A percentile compares a stretch with the other conserved stretches of the same genome.
These are phyloP conservation scores for Talaromyces islandicus DNA, from an alignment of 2,329 filamentous ascomycete genomes.

Conservation along the genomic window DNA sequence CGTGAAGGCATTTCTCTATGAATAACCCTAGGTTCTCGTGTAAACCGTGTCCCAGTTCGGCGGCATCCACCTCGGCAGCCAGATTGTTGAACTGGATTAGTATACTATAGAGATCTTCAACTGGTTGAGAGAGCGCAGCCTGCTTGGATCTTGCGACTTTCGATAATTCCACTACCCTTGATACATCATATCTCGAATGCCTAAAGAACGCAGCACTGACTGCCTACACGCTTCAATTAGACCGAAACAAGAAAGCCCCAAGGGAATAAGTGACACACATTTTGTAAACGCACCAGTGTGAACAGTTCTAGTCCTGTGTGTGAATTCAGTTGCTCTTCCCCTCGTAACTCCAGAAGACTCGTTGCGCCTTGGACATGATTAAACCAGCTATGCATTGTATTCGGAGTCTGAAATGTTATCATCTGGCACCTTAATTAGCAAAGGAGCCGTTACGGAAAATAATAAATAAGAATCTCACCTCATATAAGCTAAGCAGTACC, in stretches of 20 bases:
- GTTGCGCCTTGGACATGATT: slow-evolving; percentile 13
- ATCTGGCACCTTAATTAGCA: not conserved
- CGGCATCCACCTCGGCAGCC: slow-evolving; percentile 4
- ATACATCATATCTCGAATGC: slow-evolving; percentile 2
- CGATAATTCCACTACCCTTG: slow-evolving; percentile 10
- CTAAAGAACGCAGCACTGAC: slow-evolving; percentile 13
- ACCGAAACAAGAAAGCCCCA: not conserved
- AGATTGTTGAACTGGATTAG: slow-evolving; percentile 12
- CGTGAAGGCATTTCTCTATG: slow-evolving; percentile 3
- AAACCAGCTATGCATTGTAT: slow-evolving; percentile 9
- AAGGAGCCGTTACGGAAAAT: not conserved
- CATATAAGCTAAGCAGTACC: slow-evolving; percentile 13
- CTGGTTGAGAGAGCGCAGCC: not conserved
- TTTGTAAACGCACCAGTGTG: not conserved
- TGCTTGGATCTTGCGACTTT: slow-evolving; percentile 1
- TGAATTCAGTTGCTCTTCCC: not conserved
- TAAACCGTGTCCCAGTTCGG: not conserved
- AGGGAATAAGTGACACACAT: not conserved
- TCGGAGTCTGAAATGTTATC: not conserved
- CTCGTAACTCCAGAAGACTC: not conserved
- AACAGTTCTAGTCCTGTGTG: not conserved
- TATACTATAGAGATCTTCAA: slow-evolving; percentile 13
- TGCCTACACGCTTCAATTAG: not conserved
- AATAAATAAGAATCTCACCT: slow-evolving; percentile 10
- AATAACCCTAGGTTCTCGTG: not conserved